Evolutionary conservation across 441 rosid genomes (phyloP), one percentile per base, ranked within the genome.

Genomic region (Aquilaria agallochum): DNA sequence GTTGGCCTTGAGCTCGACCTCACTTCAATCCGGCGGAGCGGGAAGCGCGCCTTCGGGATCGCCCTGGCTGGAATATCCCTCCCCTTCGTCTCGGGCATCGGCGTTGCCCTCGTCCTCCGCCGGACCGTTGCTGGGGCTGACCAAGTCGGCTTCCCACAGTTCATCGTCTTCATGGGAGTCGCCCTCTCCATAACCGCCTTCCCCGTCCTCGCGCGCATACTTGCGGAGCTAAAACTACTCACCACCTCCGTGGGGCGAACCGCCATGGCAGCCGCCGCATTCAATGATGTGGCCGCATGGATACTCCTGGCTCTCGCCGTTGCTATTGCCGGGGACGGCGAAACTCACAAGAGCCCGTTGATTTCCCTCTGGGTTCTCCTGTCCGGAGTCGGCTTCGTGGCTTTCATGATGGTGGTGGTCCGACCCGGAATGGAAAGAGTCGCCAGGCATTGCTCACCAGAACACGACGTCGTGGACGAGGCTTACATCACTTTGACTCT

Each of bases 1-100:
- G 89, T 86, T 8, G 92, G 89, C 40, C 88, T 86, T 46, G 92
- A 86, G 73, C 88, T 83, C 31, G 89, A 86, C 80, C 59, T 86
- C 60, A 20, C 71, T 36, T 63, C 85, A 4, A 79, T 86, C 57
- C 71, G 73, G 44, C 79, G 75, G 3, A 83, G 85, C 0, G 89
- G 88, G 5, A 83, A 71, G 61, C 79, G 79, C 57, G 72, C 92
- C 27, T 53, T 86, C 4, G 58, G 31, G 32, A 83, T 86, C 57
- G 87, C 92, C 9, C 1, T 75, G 32, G 82, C 83, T 8, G 92
- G 92, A 50, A 86, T 86, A 68, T 51, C 69, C 53, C 74, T 83
- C 53, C 92, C 92, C 34, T 86, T 86, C 59, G 12, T 71, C 20
- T 63, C 81, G n/a, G 92, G 92, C 40, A 79, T 81, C 20, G 87